Evolutionary conservation across 352 stramenopile species (phyloP).

Genomic region (Blastocystis sp.): DNA sequence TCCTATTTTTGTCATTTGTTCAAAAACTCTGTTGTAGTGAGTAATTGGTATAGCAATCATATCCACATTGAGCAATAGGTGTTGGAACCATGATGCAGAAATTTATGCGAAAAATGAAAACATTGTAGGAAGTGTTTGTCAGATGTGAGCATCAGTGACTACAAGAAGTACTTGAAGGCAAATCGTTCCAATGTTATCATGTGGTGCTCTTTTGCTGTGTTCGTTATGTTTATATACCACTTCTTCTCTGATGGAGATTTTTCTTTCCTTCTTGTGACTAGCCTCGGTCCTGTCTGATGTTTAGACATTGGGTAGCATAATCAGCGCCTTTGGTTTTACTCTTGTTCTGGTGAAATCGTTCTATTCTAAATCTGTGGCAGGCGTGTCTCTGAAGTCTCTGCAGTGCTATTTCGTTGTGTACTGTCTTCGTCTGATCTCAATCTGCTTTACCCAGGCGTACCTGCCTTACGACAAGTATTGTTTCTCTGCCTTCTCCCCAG

Average conservation of each 20-base stretch:
- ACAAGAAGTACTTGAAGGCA: conserved; percentile 68
- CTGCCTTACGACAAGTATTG: conserved; percentile 73
- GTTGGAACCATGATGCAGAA: background rate
- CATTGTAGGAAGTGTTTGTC: background rate
- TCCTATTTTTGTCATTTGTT: background rate
- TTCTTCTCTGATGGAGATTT: conserved; percentile 94
- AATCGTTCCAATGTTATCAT: conserved; percentile 89
- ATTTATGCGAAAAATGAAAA: background rate
- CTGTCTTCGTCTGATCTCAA: conserved; percentile 77
- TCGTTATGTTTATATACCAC: conserved; percentile 89
- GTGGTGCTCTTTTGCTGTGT: conserved; percentile 87
- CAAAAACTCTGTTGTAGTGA: background rate
- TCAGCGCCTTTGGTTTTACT: conserved; percentile 76
- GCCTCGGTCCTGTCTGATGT: background rate
- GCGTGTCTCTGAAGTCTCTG: conserved; percentile 77
- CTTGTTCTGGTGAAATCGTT: conserved; percentile 81
- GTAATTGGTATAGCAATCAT: background rate
- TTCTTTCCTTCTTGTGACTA: conserved; percentile 76
- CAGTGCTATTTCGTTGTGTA: conserved; percentile 80
- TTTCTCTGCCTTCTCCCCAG: background rate
- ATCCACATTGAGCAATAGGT: background rate
- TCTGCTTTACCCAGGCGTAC: conserved; percentile 78
- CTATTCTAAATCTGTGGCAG: conserved; percentile 74
- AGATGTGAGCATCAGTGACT: background rate
- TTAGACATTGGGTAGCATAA: conserved; percentile 78